Base-by-base conservation (phyloP, 495 filamentous ascomycete species). In the Penicillium robsamsonii region DNA sequence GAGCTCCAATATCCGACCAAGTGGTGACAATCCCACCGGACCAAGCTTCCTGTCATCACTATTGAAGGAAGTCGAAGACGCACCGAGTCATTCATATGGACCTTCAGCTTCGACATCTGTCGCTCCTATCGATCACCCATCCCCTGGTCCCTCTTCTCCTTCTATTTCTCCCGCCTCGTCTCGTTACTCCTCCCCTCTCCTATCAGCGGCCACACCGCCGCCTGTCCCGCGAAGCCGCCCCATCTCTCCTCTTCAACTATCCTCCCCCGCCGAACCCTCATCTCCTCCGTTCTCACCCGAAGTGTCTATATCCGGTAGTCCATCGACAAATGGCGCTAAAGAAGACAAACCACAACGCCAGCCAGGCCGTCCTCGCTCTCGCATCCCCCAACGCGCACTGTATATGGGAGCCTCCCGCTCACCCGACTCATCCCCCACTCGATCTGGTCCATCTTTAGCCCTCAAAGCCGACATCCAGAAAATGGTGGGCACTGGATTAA, bases 51-150 rank as follows among this genome's bases (percentile, higher is more conserved):
- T 96, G 4, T 86, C 89, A 38, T 91, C 90, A 0, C 77, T 97
- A 13, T 74, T 97, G 46, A 88, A 87, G 61, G 92, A 97, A 64
- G 91, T 97, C 0, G 90, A 95, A 70, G 84, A 83, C 61, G 84
- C 87, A 3, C 78, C 79, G 1, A 64, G 68, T 31, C 82, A 80
- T 27, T 75, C 79, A 12, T 71, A 71, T 38, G 74, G 57, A 65
- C 77, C 55, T 62, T 81, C 66, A 60, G 80, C 60, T 62, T 76
- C 62, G 51, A 65, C 67, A 62, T 80, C 64, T 65, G 82, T 65
- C 50, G 69, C 67, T n/a, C 68, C 70, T 12, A 69, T 66, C 53
- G 78, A 73, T 45, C 77, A 75, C 62, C 62, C 63, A 15, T 79
- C 83, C 1, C 79, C 84, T 29, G 76, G 79, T 17, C 76, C 80